These are phyloP conservation scores for Calonectria ilicicola DNA, from an alignment of 2,329 filamentous ascomycete genomes.

Conservation along the genomic window DNA sequence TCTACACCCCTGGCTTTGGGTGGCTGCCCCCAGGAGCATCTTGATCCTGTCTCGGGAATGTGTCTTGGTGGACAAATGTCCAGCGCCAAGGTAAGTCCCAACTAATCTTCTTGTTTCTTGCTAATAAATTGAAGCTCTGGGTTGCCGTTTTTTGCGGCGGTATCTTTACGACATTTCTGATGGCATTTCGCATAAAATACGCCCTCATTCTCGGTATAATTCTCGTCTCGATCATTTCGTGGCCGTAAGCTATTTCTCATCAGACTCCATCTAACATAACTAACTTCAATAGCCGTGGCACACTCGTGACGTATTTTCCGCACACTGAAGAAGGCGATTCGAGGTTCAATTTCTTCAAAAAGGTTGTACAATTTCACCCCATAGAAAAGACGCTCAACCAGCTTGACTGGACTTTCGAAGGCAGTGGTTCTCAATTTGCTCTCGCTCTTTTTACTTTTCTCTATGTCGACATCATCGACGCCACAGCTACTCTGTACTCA, in stretches of 20 bases:
- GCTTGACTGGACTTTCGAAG: slow-evolving; percentile 73
- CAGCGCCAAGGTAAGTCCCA: slow-evolving; percentile 71
- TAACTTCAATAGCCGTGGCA: slow-evolving; percentile 64
- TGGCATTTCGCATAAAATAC: slow-evolving; percentile 81
- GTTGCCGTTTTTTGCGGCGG: slow-evolving; percentile 86
- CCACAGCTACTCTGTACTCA: slow-evolving; percentile 82
- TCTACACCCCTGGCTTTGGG: slow-evolving; percentile 81
- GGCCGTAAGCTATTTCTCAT: slow-evolving; percentile 67
- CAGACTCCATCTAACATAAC: neutral
- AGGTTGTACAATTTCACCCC: slow-evolving; percentile 78
- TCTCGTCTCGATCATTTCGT: slow-evolving; percentile 79
- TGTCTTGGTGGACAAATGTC: slow-evolving; percentile 77
- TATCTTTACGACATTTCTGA: slow-evolving; percentile 82
- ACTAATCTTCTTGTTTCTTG: rapidly evolving
- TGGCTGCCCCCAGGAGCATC: slow-evolving; percentile 73
- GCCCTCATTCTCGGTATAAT: slow-evolving; percentile 80
- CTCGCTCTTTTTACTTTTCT: slow-evolving; percentile 82
- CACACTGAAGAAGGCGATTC: slow-evolving; percentile 72
- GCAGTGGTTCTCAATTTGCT: slow-evolving; percentile 71
- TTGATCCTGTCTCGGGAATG: slow-evolving; percentile 59
- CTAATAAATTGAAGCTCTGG: slow-evolving; percentile 73
- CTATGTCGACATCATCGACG: slow-evolving; percentile 84
- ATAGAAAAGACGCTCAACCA: slow-evolving; percentile 72
- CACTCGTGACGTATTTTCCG: slow-evolving; percentile 80
- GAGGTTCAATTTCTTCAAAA: slow-evolving; percentile 78